These are phyloP conservation scores for Tricholoma sp. DNA, from an alignment of 768 basidiomycete species.

Conservation along the genomic window DNA sequence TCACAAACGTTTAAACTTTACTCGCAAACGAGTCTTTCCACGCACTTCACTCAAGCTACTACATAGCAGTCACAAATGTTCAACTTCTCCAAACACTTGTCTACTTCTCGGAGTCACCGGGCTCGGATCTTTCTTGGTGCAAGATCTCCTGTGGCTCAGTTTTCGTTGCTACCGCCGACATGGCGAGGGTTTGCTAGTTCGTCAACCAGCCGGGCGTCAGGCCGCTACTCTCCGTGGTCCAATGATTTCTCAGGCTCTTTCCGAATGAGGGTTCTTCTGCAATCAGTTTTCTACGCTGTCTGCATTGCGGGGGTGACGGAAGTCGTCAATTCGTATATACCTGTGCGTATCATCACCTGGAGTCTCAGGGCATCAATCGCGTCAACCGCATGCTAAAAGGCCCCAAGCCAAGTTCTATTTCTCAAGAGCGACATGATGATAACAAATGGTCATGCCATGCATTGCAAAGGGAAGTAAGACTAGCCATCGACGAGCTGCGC, in stretches of 20 bases:
- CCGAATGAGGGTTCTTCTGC: slow-evolving; percentile 27
- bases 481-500: slow-evolving; percentile 51
- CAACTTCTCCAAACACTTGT: not conserved
- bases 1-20: too few relatives aligned
- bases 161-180: not conserved
- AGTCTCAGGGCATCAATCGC: not conserved
- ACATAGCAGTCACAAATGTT: not conserved
- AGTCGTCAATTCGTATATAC: slow-evolving; percentile 21
- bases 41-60: too few relatives aligned
- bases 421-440: not conserved
- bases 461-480: slow-evolving; percentile 37
- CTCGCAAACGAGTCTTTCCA: too few relatives aligned
- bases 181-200: not conserved
- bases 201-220: not conserved
- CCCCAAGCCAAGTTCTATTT: not conserved
- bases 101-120: not conserved
- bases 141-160: not conserved
- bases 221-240: slow-evolving; percentile 39
- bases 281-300: slow-evolving; percentile 32
- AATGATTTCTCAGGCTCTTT: slow-evolving; percentile 29
- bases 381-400: not conserved
- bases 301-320: slow-evolving; percentile 28
- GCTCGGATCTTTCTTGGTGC: not conserved
- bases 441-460: slow-evolving; percentile 35
- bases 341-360: slow-evolving; percentile 16